A percentile compares a stretch with the other conserved stretches of the same genome.
These are phyloP conservation scores for Neurospora cerealis DNA, from an alignment of 495 filamentous ascomycete genomes.

Conservation along the genomic window DNA sequence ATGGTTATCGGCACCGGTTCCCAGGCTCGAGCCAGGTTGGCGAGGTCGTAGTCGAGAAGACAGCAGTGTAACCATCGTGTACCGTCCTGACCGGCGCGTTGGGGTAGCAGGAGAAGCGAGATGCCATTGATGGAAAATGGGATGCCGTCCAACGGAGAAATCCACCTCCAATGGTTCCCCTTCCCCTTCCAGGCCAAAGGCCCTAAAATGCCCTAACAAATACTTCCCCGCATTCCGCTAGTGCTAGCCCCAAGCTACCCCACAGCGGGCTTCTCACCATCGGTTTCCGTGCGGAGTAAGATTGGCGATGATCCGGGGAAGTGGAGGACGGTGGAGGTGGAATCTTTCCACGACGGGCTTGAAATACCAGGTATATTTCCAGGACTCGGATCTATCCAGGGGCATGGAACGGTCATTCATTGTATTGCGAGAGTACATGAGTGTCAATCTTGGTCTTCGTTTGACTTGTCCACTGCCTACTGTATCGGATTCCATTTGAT, in stretches of 20 bases:
- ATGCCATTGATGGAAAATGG: constrained; percentile 10
- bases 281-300: not conserved
- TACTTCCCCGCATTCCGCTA: not conserved
- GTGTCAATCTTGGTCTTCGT: too few species aligned
- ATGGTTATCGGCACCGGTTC: not conserved
- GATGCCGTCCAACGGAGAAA: constrained; percentile 8
- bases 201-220: not conserved
- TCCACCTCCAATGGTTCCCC: not conserved
- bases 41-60: not conserved
- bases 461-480: too few species aligned
- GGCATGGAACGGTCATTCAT: not conserved
- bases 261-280: not conserved
- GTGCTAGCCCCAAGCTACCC: not conserved
- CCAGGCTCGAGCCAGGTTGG: not conserved
- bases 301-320: not conserved
- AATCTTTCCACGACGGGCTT: not conserved
- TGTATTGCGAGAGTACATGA: not conserved
- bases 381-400: not conserved
- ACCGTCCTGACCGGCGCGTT: not conserved
- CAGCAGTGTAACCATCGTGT: not conserved
- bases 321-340: not conserved
- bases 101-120: not conserved
- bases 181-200: not conserved
- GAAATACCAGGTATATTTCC: not conserved
- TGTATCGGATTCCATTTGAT: too few species aligned